Evolutionary conservation across 352 stramenopile species (phyloP).

Genomic region (Phytophthora niederhauseri): DNA sequence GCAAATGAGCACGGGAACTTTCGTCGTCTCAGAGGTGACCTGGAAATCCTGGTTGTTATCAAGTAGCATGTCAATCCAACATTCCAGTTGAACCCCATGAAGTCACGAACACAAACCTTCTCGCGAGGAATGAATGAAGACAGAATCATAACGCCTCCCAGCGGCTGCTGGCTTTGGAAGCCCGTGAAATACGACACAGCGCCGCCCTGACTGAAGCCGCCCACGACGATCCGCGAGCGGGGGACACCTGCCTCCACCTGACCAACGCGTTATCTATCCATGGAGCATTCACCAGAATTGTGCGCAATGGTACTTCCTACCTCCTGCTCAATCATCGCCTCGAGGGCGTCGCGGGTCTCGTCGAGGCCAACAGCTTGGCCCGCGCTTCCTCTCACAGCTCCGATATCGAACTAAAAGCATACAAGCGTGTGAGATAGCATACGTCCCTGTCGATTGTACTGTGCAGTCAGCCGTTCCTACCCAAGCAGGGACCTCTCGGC

Average conservation of each 20-base stretch:
- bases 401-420: neutral
- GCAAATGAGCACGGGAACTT: conserved; percentile 72
- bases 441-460: no score
- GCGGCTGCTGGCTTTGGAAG: conserved; percentile 61
- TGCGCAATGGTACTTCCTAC: neutral
- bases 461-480: conserved; percentile 24
- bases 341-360: conserved; percentile 12
- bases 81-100: neutral
- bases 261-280: no score
- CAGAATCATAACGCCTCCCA: conserved; percentile 73
- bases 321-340: conserved; percentile 18
- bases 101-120: conserved; percentile 1
- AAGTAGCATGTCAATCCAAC: conserved; percentile 4
- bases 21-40: conserved; percentile 46
- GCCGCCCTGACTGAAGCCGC: conserved; percentile 95
- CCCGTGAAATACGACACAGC: conserved; percentile 87
- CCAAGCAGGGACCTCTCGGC: conserved; percentile 93
- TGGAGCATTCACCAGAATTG: no score
- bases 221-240: conserved; percentile 91
- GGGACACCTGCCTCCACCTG: conserved; percentile 66
- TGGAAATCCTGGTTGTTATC: conserved; percentile 39
- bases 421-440: neutral
- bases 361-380: conserved; percentile 11
- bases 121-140: conserved; percentile 59
- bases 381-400: neutral